phyloP scores from a whole-genome alignment of 345 rosid species.

The Citrus unshiu region DNA sequence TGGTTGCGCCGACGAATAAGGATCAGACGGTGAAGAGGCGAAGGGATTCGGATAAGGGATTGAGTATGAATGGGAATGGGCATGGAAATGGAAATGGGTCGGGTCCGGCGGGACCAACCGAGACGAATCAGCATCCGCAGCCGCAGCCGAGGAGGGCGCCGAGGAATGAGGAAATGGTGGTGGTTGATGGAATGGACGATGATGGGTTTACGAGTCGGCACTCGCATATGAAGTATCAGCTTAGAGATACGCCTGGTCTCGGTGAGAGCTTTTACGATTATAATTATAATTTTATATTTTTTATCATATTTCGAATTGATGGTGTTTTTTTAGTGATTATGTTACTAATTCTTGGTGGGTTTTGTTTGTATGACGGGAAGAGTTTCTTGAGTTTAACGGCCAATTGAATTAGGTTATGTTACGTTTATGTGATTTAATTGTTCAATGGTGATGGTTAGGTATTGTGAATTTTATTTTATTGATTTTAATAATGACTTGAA shows the following conservation, averaged over 20 bases:
- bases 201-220: constrained; percentile 56
- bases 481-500: background rate
- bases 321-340: background rate
- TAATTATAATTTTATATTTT: background rate
- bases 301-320: background rate
- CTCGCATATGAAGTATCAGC: constrained; percentile 83
- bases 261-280: constrained; percentile 37
- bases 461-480: background rate
- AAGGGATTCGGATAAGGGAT: constrained; percentile 70
- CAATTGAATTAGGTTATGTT: background rate
- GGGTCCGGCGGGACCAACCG: constrained; percentile 29
- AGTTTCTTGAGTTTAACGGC: background rate
- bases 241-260: constrained; percentile 91
- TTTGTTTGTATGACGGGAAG: background rate
- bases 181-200: constrained; percentile 67
- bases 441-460: background rate
- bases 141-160: constrained; percentile 40
- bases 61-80: constrained; percentile 40
- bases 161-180: constrained; percentile 57
- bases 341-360: background rate
- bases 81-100: constrained; percentile 18
- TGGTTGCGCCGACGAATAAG: constrained; percentile 28
- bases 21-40: constrained; percentile 71
- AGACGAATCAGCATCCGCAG: constrained; percentile 14
- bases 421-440: background rate